Evolutionary conservation across 2,329 filamentous ascomycete genomes (phyloP).

Genomic region (Lachnellula suecica): DNA sequence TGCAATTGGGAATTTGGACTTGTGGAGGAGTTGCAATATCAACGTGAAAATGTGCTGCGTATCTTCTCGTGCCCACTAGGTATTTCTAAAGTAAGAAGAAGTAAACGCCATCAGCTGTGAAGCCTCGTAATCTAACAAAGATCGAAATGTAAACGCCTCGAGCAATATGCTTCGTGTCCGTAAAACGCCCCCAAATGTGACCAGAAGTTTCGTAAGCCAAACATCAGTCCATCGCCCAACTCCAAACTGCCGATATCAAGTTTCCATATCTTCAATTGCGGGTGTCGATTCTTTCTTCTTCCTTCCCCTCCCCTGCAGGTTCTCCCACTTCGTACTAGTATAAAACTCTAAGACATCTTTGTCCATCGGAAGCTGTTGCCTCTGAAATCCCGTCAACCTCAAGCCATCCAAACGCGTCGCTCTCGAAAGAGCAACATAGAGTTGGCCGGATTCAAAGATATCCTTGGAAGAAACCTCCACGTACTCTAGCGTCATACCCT

Average conservation of each 20-base stretch:
- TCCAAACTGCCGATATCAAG: not conserved
- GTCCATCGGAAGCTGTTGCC: slow-evolving; percentile 20
- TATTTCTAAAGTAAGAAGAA: too few species aligned
- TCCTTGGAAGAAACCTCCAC: slow-evolving; percentile 25
- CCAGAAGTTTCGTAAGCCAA: not conserved
- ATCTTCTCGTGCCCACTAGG: too few species aligned
- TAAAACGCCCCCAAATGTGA: not conserved
- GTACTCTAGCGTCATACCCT: slow-evolving; percentile 69
- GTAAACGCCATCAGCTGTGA: too few species aligned
- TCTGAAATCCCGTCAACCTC: slow-evolving; percentile 21
- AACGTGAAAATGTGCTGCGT: too few species aligned
- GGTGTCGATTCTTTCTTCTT: too few species aligned
- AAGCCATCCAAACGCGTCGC: slow-evolving; percentile 25
- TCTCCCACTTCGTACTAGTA: slow-evolving; percentile 25
- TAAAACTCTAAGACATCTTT: slow-evolving; percentile 28
- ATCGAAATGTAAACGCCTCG: too few species aligned
- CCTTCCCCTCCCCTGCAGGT: not conserved
- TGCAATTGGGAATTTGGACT: too few species aligned
- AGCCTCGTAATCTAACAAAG: too few species aligned
- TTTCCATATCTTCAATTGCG: too few species aligned
- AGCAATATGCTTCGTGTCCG: too few species aligned
- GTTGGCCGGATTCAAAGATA: slow-evolving; percentile 28
- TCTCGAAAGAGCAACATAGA: slow-evolving; percentile 29
- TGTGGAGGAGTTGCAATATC: too few species aligned
- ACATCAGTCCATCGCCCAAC: too few species aligned